Conservation (phyloP, 306 rosid genomes). For the Trifolium fragiferum region DNA sequence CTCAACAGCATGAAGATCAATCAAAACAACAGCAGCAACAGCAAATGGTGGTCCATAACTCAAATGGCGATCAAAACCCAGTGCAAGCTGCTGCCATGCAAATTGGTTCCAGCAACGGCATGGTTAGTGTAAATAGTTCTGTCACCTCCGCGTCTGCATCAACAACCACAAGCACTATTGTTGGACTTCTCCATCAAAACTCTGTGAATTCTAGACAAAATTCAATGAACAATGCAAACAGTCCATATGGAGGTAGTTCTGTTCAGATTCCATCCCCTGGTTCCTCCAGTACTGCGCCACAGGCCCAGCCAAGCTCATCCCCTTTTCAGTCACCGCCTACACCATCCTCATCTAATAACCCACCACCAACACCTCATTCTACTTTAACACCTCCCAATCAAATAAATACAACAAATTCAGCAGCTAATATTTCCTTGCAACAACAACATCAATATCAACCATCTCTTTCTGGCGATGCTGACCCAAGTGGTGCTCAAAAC, state of each 20-base stretch:
- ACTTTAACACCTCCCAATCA: constrained; percentile 71
- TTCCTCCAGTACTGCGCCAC: constrained; percentile 76
- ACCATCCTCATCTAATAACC: constrained; percentile 79
- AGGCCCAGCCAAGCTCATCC: constrained; percentile 70
- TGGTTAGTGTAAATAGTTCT: constrained; percentile 71
- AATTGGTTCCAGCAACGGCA: constrained; percentile 75
- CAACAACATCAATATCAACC: constrained; percentile 90
- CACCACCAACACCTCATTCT: constrained; percentile 69
- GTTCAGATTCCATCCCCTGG: constrained; percentile 95
- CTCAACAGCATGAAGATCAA: constrained; percentile 76
- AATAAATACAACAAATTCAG: constrained; percentile 71
- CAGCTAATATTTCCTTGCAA: constrained; percentile 79
- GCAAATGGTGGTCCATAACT: constrained; percentile 58
- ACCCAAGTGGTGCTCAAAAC: constrained; percentile 78
- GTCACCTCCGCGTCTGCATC: constrained; percentile 73
- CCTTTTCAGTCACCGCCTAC: constrained; percentile 78
- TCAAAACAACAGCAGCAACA: constrained; percentile 61
- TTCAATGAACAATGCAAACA: constrained; percentile 77
- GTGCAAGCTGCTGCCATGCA: constrained; percentile 68
- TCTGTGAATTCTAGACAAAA: constrained; percentile 89
- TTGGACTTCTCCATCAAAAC: constrained; percentile 94
- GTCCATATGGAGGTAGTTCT: constrained; percentile 85
- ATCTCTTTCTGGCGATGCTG: constrained; percentile 74
- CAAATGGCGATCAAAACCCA: constrained; percentile 63
- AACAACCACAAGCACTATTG: constrained; percentile 87